phyloP scores from a whole-genome alignment of 768 basidiomycete genomes.

The Cyclocybe cylindracea region DNA sequence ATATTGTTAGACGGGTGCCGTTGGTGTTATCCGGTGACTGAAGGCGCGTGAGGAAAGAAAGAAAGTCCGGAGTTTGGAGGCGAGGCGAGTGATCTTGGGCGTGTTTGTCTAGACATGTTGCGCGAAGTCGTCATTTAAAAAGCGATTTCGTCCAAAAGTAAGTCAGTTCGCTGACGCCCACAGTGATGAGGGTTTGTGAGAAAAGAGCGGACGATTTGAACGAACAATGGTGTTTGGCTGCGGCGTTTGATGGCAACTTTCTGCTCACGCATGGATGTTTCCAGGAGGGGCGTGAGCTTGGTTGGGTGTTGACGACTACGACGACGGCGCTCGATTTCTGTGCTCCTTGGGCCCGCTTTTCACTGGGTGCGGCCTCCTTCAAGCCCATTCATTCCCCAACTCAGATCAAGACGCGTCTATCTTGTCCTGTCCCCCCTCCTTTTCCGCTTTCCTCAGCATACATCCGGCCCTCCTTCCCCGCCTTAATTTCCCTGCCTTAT shows the following conservation, averaged over 20 bases:
- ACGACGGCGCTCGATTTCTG: constrained; percentile 30
- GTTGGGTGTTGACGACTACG: constrained; percentile 37
- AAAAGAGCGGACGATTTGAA: too few species aligned
- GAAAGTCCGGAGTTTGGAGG: not conserved
- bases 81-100: not conserved
- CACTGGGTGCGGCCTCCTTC: constrained; percentile 30
- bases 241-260: constrained; percentile 16
- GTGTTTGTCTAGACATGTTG: too few species aligned
- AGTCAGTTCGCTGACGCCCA: too few species aligned
- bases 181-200: too few species aligned
- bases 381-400: constrained; percentile 23
- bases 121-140: too few species aligned
- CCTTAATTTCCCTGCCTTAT: constrained; percentile 12
- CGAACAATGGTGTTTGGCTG: constrained; percentile 9
- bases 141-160: too few species aligned
- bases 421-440: constrained; percentile 35
- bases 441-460: constrained; percentile 29
- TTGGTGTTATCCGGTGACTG: too few species aligned
- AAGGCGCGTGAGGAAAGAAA: not conserved
- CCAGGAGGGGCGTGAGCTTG: constrained; percentile 14
- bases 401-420: constrained; percentile 37
- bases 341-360: constrained; percentile 31
- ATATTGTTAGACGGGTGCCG: too few species aligned
- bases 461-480: constrained; percentile 12
- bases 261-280: constrained; percentile 23